Base-by-base conservation (phyloP, 2,329 filamentous ascomycete genomes). In the Penicillium sp. region DNA sequence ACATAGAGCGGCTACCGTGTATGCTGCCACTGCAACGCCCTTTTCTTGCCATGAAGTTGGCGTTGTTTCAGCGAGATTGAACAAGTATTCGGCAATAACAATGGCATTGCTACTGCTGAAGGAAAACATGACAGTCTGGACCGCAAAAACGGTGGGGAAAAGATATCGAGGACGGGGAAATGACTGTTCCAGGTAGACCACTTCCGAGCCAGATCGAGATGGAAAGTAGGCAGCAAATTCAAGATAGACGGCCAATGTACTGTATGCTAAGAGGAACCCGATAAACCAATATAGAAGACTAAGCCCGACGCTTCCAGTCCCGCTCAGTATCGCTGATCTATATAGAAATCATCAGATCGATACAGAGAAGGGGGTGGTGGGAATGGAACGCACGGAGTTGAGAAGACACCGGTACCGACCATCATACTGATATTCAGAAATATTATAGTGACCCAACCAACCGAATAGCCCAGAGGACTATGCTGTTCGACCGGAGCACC, bases 151-250 rank as follows among this genome's bases (percentile, higher is more conserved):
- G 0, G 83, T 82, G 0, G 85, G 83, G 47, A 88, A 83, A 59
- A 89, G 78, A 64, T 83, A 86, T 55, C 77, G 81, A 0, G 86
- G 86, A 1, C 83, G 77, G 0, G 85, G 85, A 59, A 81, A 89
- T 0, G 84, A 82, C 63, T 89, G 86, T 62, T 89, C 86, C 0
- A 89, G 77, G 61, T 87, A 88, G 0, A 86, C 85, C 0, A 86
- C 84, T 63, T 89, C 84, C 0, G 81, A 79, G 0, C 85, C 86
- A 1, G 82, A 86, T 6, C 85, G 81, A 64, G 81, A 87, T 0
- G 85, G 85, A 58, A 88, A 89, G 59, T 84, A 88, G 0, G 82
- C 77, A 0, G 84, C 80, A 16, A 82, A 81, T 63, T 89, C 86
- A 8, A 88, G 79, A 57, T 88, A 88, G 0, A 86, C 79, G 0